These are phyloP conservation scores for Arabis alpina DNA, from an alignment of 345 rosid genomes.

Conservation along the genomic window DNA sequence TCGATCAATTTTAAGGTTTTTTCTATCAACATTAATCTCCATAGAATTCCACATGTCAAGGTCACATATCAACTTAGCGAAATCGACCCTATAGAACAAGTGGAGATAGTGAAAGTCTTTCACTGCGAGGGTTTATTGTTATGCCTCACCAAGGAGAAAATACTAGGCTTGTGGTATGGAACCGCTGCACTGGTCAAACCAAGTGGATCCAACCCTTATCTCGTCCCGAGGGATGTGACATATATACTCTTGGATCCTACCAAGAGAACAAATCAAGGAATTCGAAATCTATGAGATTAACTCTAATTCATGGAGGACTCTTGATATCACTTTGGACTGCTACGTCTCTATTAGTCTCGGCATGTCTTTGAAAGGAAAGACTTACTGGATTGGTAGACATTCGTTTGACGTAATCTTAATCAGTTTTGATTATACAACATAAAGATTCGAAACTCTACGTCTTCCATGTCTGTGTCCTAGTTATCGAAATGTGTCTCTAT, in stretches of 20 bases:
- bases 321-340: not conserved
- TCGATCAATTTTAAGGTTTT: not conserved
- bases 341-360: no score
- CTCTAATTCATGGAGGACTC: conserved; percentile 3
- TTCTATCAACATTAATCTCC: no score
- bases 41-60: no score
- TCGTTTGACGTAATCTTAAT: not conserved
- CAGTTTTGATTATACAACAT: conserved; percentile 24
- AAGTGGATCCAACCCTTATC: not conserved
- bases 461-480: not conserved
- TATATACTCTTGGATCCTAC: conserved; percentile 6
- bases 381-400: not conserved
- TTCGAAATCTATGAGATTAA: not conserved
- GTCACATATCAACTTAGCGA: no score
- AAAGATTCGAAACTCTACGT: not conserved
- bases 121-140: not conserved
- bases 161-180: not conserved
- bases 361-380: conserved; percentile 17
- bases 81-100: not conserved
- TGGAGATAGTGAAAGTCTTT: not conserved
- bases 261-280: not conserved
- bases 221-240: not conserved
- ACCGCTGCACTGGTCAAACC: conserved; percentile 11
- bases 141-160: not conserved
- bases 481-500: not conserved